These are phyloP conservation scores for Phaffia australis DNA, from an alignment of 768 basidiomycete species.

Conservation along the genomic window DNA sequence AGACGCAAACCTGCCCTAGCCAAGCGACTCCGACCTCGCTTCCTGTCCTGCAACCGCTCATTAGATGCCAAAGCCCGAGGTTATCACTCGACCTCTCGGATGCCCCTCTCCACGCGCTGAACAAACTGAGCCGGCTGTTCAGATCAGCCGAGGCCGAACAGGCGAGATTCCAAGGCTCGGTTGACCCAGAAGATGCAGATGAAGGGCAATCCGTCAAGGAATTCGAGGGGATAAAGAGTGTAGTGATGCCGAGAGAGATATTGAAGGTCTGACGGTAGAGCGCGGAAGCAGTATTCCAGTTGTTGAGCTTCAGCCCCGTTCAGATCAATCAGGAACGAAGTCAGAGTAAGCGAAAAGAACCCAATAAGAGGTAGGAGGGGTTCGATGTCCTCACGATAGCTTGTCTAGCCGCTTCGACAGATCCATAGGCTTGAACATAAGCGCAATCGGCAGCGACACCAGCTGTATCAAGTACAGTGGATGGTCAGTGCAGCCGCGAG, in stretches of 20 bases:
- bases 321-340: not conserved
- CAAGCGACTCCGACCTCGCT: conserved; percentile 72
- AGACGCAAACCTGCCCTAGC: conserved; percentile 60
- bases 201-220: conserved; percentile 35
- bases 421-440: conserved; percentile 44
- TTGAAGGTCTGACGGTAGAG: conserved; percentile 59
- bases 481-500: not conserved
- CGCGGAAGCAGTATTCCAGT: conserved; percentile 50
- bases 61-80: conserved; percentile 75
- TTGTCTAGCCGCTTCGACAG: not conserved
- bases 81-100: conserved; percentile 53
- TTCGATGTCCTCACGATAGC: conserved; percentile 12
- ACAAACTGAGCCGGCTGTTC: conserved; percentile 61
- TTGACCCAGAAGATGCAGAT: conserved; percentile 51
- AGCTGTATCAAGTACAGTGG: conserved; percentile 47
- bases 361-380: not conserved
- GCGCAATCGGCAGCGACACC: conserved; percentile 81
- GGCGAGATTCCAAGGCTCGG: conserved; percentile 62
- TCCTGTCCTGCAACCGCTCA: conserved; percentile 73
- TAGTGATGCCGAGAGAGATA: conserved; percentile 69
- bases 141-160: conserved; percentile 49
- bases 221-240: conserved; percentile 53
- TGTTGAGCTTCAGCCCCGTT: conserved; percentile 37
- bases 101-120: conserved; percentile 70
- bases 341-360: not conserved